Base-by-base conservation (phyloP, 306 rosid genomes). In the Nissolia schottii region DNA sequence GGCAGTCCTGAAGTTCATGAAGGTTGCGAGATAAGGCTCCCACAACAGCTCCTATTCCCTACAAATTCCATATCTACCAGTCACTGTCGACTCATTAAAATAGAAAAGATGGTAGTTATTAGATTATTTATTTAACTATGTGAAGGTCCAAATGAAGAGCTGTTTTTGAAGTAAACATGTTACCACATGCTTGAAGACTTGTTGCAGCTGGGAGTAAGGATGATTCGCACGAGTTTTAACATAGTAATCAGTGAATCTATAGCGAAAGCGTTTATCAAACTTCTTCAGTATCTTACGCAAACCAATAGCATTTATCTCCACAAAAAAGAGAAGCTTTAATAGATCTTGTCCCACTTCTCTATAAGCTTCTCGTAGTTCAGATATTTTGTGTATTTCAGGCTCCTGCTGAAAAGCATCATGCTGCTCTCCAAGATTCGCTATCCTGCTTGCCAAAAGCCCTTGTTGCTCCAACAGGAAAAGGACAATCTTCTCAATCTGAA, bases 111-210 rank as follows among this genome's bases (percentile, higher is more conserved):
- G 61, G 23, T n/a, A 55, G 22, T 78, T 58, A 23, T 4, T 71
- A 53, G 14, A 54, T 25, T 35, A 13, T 25, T n/a, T 70, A 68
- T 55, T 43, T 29, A 60, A 66, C 50, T 12, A 27, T 46, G 19
- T 16, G 50, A 61, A 40, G 12, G 48, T 51, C 75, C 23, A 66
- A 49, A 6, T 3, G 37, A n/a, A 48, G 27, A 49, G 34, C 28
- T 27, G 58, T 18, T 66, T 77, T 71, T 31, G 79, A 82, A 46
- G 16, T 61, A 66, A 67, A 77, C 66, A 85, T 62, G 77, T 86
- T 91, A 94, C 99, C 97, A 91, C 99, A 82, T 95, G 99, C 85
- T 95, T 95, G 85, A 87, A 95, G 74, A 95, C 99, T 95, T 95
- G 97, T 78, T 95, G 99, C 78, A 95, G 88, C 83, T 91, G 99